Conservation (phyloP, 441 rosid genomes). For the Populus hybrid region DNA sequence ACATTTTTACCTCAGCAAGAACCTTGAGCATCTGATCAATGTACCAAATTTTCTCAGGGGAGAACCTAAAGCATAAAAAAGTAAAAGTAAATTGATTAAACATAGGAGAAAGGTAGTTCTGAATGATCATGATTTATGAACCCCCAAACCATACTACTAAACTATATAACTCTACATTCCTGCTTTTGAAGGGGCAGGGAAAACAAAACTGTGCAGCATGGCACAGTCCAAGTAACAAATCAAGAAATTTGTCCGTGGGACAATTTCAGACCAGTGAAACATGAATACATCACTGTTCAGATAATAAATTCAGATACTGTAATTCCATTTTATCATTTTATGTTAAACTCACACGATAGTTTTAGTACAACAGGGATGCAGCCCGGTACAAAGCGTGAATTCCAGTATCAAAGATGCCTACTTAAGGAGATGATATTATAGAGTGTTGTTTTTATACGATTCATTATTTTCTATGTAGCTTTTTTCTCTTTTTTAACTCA, state of each 20-base stretch:
- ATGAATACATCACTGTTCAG: neutral
- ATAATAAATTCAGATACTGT: no score
- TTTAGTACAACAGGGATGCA: no score
- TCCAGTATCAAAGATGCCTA: no score
- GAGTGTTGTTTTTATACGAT: no score
- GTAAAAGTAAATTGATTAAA: conserved; percentile 17
- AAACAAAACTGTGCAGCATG: neutral
- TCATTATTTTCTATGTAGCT: no score
- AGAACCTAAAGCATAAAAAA: conserved; percentile 64
- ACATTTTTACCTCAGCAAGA: conserved; percentile 78
- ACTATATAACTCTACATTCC: neutral
- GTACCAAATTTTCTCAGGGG: conserved; percentile 96
- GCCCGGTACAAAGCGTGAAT: no score
- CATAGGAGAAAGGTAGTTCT: conserved; percentile 8
- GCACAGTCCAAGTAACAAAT: neutral
- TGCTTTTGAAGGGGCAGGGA: neutral
- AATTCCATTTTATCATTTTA: no score
- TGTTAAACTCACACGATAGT: no score
- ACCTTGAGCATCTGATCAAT: conserved; percentile 99
- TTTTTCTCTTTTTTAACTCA: neutral
- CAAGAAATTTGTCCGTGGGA: neutral
- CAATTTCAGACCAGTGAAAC: neutral
- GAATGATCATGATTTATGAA: neutral
- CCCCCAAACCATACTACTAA: neutral
- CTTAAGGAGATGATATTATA: no score